Evolutionary conservation across 805 yeast species (phyloP).

Genomic region (Candida verbasci): DNA sequence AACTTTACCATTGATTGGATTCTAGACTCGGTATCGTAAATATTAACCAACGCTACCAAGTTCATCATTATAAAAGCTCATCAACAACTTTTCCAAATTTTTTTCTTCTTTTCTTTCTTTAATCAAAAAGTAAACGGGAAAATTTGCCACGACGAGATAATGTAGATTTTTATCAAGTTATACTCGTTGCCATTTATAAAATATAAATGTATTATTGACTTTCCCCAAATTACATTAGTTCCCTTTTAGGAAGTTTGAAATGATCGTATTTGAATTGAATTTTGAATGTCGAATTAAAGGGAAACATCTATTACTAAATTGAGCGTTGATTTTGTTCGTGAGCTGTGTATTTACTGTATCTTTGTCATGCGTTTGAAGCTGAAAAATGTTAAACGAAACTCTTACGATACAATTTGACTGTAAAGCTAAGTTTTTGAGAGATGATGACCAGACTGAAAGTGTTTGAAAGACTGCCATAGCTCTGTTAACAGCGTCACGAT

Average conservation of each 20-base stretch:
- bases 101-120: conserved; percentile 18
- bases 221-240: conserved; percentile 47
- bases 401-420: too few relatives aligned
- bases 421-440: too few relatives aligned
- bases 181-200: conserved; percentile 56
- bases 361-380: neutral
- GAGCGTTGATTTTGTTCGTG: neutral
- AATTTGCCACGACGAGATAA: conserved; percentile 67
- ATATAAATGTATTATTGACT: conserved; percentile 26
- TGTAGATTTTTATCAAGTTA: conserved; percentile 52
- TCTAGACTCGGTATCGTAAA: too few relatives aligned
- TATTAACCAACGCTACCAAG: too few relatives aligned
- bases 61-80: too few relatives aligned
- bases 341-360: too few relatives aligned
- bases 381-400: too few relatives aligned
- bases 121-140: conserved; percentile 62
- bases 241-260: conserved; percentile 60
- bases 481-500: too few relatives aligned
- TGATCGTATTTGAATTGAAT: conserved; percentile 44
- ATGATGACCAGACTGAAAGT: too few relatives aligned
- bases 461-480: too few relatives aligned
- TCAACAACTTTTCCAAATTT: conserved; percentile 5
- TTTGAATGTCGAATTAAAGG: conserved; percentile 56
- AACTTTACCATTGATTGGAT: too few relatives aligned
- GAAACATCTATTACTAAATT: conserved; percentile 25